Evolutionary conservation across 2,329 filamentous ascomycete species (phyloP).

Genomic region (Thielaviopsis populi): DNA sequence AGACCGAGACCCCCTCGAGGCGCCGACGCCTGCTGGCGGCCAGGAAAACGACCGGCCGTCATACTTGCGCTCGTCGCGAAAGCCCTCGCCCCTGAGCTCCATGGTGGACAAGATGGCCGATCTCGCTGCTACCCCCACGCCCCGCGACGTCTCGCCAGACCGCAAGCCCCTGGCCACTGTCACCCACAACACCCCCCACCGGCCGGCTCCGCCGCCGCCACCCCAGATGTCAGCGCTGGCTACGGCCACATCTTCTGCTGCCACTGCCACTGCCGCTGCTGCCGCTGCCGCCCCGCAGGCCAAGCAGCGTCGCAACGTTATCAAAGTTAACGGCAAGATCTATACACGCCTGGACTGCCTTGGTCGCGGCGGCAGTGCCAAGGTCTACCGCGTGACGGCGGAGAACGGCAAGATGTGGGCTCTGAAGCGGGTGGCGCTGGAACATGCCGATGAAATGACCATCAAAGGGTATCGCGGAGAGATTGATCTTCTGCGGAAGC

Average conservation of each 20-base stretch:
- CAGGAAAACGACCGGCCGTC: slow-evolving; percentile 74
- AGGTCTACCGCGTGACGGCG: slow-evolving; percentile 91
- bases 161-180: slow-evolving; percentile 40
- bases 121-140: slow-evolving; percentile 1
- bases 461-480: slow-evolving; percentile 86
- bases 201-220: slow-evolving; percentile 65
- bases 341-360: slow-evolving; percentile 85
- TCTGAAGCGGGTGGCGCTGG: slow-evolving; percentile 79
- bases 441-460: slow-evolving; percentile 71
- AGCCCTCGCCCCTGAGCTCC: slow-evolving; percentile 10
- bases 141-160: slow-evolving; percentile 34
- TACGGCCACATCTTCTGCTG: slow-evolving; percentile 56
- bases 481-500: slow-evolving; percentile 73
- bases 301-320: slow-evolving; percentile 63
- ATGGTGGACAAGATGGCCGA: slow-evolving; percentile 9
- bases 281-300: slow-evolving; percentile 30
- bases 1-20: neutral
- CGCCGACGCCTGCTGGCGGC: slow-evolving; percentile 40
- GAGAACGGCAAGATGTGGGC: slow-evolving; percentile 95
- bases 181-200: slow-evolving; percentile 55
- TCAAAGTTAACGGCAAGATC: slow-evolving; percentile 78
- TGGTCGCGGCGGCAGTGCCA: slow-evolving; percentile 80
- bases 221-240: slow-evolving; percentile 97
- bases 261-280: neutral
- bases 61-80: slow-evolving; percentile 35